Evolutionary conservation across 2,329 filamentous ascomycete genomes (phyloP).

Genomic region (Lachnellula suecica): DNA sequence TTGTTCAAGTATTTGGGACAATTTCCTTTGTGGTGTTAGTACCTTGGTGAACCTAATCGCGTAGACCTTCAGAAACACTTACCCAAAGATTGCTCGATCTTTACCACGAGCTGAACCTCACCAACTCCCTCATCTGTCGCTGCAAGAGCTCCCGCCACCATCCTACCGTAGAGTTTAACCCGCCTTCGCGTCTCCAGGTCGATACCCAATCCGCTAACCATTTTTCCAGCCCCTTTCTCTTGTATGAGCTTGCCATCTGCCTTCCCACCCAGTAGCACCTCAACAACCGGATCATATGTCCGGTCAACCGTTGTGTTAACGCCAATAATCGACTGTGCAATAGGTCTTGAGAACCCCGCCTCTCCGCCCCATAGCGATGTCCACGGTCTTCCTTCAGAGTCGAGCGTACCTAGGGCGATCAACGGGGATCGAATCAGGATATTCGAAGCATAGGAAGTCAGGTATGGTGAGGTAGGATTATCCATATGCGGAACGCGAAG

Average conservation of each 20-base stretch:
- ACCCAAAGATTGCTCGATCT: constrained; percentile 68
- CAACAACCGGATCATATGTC: constrained; percentile 67
- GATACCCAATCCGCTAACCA: constrained; percentile 63
- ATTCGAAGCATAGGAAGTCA: constrained; percentile 59
- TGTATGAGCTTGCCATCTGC: constrained; percentile 40
- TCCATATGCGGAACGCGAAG: constrained; percentile 55
- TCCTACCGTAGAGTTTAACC: constrained; percentile 70
- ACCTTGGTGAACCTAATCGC: too few relatives aligned
- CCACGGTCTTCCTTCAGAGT: constrained; percentile 67
- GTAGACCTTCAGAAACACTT: too few relatives aligned
- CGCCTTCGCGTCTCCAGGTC: constrained; percentile 67
- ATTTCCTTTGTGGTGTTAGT: constrained; percentile 52
- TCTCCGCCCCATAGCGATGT: constrained; percentile 77
- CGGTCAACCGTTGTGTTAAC: constrained; percentile 61
- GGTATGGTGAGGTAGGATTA: constrained; percentile 67
- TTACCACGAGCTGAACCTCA: constrained; percentile 57
- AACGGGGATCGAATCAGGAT: constrained; percentile 64
- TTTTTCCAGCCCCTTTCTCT: constrained; percentile 40
- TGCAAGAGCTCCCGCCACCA: constrained; percentile 62
- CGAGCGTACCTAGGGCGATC: constrained; percentile 71
- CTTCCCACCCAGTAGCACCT: constrained; percentile 54
- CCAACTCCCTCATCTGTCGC: constrained; percentile 29
- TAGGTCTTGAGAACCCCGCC: constrained; percentile 62
- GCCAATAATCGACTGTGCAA: constrained; percentile 64
- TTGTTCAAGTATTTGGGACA: constrained; percentile 87